phyloP scores from a whole-genome alignment of 1,284 basidiomycete species.

The Bothia castanella region DNA sequence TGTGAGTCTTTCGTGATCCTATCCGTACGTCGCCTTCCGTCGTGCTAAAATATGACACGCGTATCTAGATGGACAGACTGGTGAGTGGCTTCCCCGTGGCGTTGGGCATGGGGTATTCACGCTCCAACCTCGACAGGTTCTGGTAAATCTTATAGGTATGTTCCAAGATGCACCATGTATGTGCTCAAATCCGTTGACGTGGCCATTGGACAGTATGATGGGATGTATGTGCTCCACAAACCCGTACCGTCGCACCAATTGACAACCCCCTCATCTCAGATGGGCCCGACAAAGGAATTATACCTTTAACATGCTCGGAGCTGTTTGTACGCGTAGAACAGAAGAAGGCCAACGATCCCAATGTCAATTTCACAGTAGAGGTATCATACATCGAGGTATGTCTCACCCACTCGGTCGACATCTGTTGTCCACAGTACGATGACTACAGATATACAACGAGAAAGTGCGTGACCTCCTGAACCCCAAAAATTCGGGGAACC shows the following conservation, averaged over 20 bases:
- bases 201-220: conserved; percentile 77
- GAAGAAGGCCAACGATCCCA: conserved; percentile 63
- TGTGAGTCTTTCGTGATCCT: conserved; percentile 59
- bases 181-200: conserved; percentile 2
- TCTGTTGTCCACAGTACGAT: background rate
- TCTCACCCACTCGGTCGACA: conserved; percentile 2
- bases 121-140: conserved; percentile 52
- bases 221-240: conserved; percentile 67
- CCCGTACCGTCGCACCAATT: conserved; percentile 16
- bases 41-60: conserved; percentile 5
- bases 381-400: conserved; percentile 94
- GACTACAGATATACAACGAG: conserved; percentile 87
- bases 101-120: conserved; percentile 7
- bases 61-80: conserved; percentile 76
- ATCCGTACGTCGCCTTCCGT: background rate
- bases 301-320: conserved; percentile 91
- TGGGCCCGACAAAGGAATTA: conserved; percentile 95
- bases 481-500: conserved; percentile 94
- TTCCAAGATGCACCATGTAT: conserved; percentile 13
- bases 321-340: conserved; percentile 81
- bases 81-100: conserved; percentile 41
- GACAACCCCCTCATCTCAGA: conserved; percentile 47
- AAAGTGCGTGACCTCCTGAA: conserved; percentile 97
- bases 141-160: conserved; percentile 84
- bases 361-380: conserved; percentile 85